Base-by-base conservation (phyloP, 371 early-diverging fungal genomes). In the Circinella minor region DNA sequence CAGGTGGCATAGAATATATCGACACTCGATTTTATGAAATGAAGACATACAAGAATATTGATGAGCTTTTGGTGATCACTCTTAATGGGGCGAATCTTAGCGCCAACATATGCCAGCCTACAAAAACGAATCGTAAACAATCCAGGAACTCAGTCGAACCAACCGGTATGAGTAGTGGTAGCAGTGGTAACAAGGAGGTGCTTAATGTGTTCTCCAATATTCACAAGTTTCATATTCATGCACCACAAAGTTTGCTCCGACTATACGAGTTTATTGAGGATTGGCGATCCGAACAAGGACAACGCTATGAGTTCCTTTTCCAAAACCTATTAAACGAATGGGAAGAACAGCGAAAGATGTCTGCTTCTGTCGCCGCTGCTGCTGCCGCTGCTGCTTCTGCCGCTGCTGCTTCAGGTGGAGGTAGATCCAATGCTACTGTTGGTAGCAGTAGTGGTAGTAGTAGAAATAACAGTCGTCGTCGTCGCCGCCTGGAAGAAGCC, bases 261-360 rank as follows among this genome's bases (percentile, higher is more conserved):
- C 75, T 95, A 3, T 93, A 94, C 66, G 78, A 88, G 0, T 94
- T 95, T 74, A 77, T 94, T 18, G 93, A 92, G 67, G 91, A 91
- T 55, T 94, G 94, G 93, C 82, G 90, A 11, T 86, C 90, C n/a
- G 93, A 93, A 61, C 89, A 91, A 72, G 83, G 92, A 38, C 83
- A 91, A 59, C 78, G 86, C 6, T 93, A 92, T 71, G 91, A 90
- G 67, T 91, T 92, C 73, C 77, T 92, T 74, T 87, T 91, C 77
- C 90, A 91, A 63, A 88, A 88, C 20, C 71, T 92, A n/a, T 74
- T 92, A 74, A 86, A 85, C 59, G 93, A 92, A 63, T 88, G 86
- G 88, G 91, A 90, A 72, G 88, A 86, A 18, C 86, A 89, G 71
- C 70, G 85, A 37, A 80, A 75, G 48, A 39, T 47, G 6, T 60